These are phyloP conservation scores for Backusella psychrophila DNA, from an alignment of 192 early-diverging fungal species.

Conservation along the genomic window DNA sequence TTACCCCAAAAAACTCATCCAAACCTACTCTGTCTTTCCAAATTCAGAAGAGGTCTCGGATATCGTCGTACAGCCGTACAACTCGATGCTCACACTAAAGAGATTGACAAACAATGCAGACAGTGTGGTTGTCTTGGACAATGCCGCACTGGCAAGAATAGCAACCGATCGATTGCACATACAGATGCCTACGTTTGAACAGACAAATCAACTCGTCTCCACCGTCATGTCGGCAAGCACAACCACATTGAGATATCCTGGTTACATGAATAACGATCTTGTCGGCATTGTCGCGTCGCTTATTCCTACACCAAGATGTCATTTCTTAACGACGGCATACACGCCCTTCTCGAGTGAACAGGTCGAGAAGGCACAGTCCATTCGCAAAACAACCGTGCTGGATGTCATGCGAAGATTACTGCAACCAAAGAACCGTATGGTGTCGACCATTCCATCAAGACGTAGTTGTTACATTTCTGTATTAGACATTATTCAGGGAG, in stretches of 20 bases:
- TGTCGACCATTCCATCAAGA: constrained; percentile 89
- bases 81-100: constrained; percentile 91
- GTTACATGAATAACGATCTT: constrained; percentile 99
- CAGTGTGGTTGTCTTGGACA: constrained; percentile 96
- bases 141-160: constrained; percentile 90
- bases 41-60: constrained; percentile 93
- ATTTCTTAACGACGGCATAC: constrained; percentile 92
- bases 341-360: constrained; percentile 96
- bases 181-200: constrained; percentile 90
- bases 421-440: constrained; percentile 98
- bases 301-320: constrained; percentile 98
- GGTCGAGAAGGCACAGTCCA: constrained; percentile 87
- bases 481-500: constrained; percentile 98
- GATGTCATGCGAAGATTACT: constrained; percentile 97
- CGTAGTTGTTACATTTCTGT: constrained; percentile 96
- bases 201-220: constrained; percentile 95
- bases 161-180: constrained; percentile 92
- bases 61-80: constrained; percentile 98
- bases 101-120: constrained; percentile 90
- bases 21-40: constrained; percentile 98
- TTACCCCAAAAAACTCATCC: constrained; percentile 96
- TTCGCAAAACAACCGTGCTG: constrained; percentile 94
- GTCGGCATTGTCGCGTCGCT: constrained; percentile 93
- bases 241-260: constrained; percentile 94
- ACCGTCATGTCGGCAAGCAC: constrained; percentile 98